Conservation (phyloP, 139 green algal species). For the Tetradesmus lagerheimii region DNA sequence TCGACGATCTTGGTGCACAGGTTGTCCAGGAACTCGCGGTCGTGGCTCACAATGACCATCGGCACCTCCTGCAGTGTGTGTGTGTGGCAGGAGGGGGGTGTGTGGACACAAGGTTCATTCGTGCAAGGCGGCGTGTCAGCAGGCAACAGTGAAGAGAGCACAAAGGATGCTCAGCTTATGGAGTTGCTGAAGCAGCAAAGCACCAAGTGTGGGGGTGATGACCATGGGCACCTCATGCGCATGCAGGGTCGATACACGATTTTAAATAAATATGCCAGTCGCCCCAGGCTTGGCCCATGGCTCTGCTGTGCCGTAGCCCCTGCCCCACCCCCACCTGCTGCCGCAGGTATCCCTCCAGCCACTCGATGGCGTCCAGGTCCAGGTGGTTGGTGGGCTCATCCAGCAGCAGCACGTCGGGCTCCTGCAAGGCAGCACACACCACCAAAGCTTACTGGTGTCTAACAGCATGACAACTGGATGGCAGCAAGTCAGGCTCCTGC, state of each 20-base stretch:
- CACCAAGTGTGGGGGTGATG: slow-evolving; percentile 49
- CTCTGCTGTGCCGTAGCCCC: neutral
- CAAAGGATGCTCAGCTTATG: neutral
- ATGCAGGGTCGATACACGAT: no score
- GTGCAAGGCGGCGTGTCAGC: no score
- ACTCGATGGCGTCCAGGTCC: slow-evolving; percentile 98
- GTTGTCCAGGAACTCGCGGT: slow-evolving; percentile 99
- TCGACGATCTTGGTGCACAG: slow-evolving; percentile 97
- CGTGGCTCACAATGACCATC: slow-evolving; percentile 91
- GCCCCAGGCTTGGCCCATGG: no score
- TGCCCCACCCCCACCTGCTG: slow-evolving; percentile 57
- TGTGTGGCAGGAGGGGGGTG: no score
- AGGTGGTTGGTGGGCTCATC: slow-evolving; percentile 99
- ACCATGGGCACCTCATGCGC: slow-evolving; percentile 58
- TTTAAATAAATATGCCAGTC: no score
- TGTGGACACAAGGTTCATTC: no score
- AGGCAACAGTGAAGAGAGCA: no score
- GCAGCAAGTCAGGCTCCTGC: slow-evolving; percentile 93
- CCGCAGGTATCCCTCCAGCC: slow-evolving; percentile 96
- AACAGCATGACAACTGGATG: no score
- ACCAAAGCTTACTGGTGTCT: no score
- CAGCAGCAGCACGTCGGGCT: slow-evolving; percentile 88
- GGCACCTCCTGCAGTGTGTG: slow-evolving; percentile 44
- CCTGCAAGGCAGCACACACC: no score
- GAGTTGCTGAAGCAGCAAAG: neutral